These are phyloP conservation scores for Coniochaeta sp. DNA, from an alignment of 2,329 filamentous ascomycete genomes.

Conservation along the genomic window DNA sequence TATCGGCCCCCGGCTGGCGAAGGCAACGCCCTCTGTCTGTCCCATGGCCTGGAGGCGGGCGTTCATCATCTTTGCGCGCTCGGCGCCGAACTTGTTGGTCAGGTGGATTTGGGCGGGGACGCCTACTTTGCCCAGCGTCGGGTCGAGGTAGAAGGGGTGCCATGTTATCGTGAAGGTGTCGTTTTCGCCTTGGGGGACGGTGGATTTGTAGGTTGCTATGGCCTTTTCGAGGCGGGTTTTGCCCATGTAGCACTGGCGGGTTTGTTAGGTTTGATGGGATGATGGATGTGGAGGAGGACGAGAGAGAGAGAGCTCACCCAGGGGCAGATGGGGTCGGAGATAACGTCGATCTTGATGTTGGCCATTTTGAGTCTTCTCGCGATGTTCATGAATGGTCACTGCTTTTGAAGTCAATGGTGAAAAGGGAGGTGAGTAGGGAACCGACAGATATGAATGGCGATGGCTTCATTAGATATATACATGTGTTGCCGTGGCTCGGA, in stretches of 20 bases:
- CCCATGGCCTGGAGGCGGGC: slow-evolving; percentile 47
- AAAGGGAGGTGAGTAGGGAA: background rate
- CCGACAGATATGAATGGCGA: background rate
- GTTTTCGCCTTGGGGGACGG: slow-evolving; percentile 46
- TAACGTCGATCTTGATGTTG: slow-evolving; percentile 67
- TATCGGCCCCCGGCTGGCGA: slow-evolving; percentile 62
- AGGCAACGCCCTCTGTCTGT: slow-evolving; percentile 61
- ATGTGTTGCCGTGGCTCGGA: too few relatives aligned
- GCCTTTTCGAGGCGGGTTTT: slow-evolving; percentile 67
- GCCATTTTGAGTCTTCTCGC: slow-evolving; percentile 46
- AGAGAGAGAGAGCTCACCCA: slow-evolving; percentile 25
- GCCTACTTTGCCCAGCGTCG: slow-evolving; percentile 43
- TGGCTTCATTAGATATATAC: background rate
- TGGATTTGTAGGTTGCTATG: slow-evolving; percentile 58
- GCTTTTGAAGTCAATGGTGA: background rate
- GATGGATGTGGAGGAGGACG: slow-evolving; percentile 5
- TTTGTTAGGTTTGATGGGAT: slow-evolving; percentile 14
- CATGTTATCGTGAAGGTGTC: slow-evolving; percentile 70
- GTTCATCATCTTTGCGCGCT: slow-evolving; percentile 29
- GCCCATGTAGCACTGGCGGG: slow-evolving; percentile 66
- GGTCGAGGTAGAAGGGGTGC: slow-evolving; percentile 77
- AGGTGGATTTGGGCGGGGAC: slow-evolving; percentile 45
- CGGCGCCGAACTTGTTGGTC: slow-evolving; percentile 57
- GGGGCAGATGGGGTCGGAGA: slow-evolving; percentile 78
- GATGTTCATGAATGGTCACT: background rate